A percentile compares a stretch with the other conserved stretches of the same genome.
phyloP scores from a whole-genome alignment of 2,329 filamentous ascomycete species.

The Arthrobotrys iridis region DNA sequence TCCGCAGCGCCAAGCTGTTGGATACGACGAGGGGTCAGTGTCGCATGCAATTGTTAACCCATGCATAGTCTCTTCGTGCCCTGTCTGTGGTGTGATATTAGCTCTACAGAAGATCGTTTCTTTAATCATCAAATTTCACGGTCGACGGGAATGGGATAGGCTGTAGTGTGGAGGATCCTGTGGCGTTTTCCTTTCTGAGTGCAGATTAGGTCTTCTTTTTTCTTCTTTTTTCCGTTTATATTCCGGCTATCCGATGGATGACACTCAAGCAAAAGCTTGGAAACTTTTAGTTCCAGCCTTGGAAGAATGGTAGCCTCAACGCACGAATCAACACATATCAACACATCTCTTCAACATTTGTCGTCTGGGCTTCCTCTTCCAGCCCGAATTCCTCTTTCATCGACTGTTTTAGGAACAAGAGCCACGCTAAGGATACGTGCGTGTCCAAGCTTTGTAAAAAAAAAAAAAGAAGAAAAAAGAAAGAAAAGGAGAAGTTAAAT shows the following conservation, averaged over 20 bases:
- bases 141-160: conserved; percentile 11
- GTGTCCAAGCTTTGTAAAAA: too few relatives aligned
- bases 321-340: conserved; percentile 10
- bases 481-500: too few relatives aligned
- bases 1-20: conserved; percentile 40
- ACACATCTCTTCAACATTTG: conserved; percentile 1
- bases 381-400: conserved; percentile 16
- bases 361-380: conserved; percentile 5
- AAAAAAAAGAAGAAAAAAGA: too few relatives aligned
- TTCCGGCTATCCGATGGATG: conserved; percentile 8
- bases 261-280: conserved; percentile 1
- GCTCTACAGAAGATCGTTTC: conserved; percentile 5
- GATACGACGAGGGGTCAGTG: conserved; percentile 26
- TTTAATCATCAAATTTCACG: conserved; percentile 14
- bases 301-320: background rate
- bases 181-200: background rate
- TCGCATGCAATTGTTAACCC: conserved; percentile 28
- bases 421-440: background rate
- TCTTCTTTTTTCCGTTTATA: background rate
- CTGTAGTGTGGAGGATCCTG: background rate
- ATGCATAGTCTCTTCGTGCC: conserved; percentile 8
- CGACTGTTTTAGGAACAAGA: background rate
- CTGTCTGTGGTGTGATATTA: conserved; percentile 27
- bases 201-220: background rate
- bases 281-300: background rate